Conservation (phyloP, 1,139 yeast species). For the Suhomyces taliae region DNA sequence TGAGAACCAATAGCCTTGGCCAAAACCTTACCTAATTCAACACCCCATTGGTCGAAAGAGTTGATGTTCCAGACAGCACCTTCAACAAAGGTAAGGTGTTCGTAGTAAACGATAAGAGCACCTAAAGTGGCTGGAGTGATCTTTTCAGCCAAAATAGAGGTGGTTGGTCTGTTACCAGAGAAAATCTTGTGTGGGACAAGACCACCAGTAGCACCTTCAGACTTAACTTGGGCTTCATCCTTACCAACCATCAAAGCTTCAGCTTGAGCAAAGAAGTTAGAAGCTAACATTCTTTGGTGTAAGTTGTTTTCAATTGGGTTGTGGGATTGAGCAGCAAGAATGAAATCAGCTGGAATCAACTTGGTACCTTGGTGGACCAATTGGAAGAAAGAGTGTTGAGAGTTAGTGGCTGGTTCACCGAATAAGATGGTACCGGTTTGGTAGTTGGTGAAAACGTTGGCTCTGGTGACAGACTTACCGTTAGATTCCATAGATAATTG, state of each 20-base stretch:
- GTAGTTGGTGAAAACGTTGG: slow-evolving; percentile 85
- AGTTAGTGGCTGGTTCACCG: slow-evolving; percentile 98
- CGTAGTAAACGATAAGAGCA: slow-evolving; percentile 95
- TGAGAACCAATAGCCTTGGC: slow-evolving; percentile 95
- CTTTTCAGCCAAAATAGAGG: slow-evolving; percentile 91
- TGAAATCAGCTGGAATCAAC: slow-evolving; percentile 94
- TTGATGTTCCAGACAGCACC: slow-evolving; percentile 99
- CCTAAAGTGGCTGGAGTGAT: slow-evolving; percentile 96
- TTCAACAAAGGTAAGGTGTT: slow-evolving; percentile 94
- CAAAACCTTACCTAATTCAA: slow-evolving; percentile 95
- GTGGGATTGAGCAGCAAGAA: slow-evolving; percentile 95
- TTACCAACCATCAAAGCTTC: slow-evolving; percentile 98
- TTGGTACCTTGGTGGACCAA: slow-evolving; percentile 98
- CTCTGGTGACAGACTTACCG: slow-evolving; percentile 96
- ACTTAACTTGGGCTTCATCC: slow-evolving; percentile 76
- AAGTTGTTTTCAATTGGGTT: slow-evolving; percentile 93
- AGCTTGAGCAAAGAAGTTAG: slow-evolving; percentile 97
- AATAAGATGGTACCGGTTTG: slow-evolving; percentile 94
- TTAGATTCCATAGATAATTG: slow-evolving; percentile 98
- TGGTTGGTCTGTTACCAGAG: slow-evolving; percentile 98
- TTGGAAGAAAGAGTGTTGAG: slow-evolving; percentile 99
- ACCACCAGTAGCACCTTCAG: slow-evolving; percentile 85
- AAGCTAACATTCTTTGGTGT: slow-evolving; percentile 97
- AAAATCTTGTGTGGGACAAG: slow-evolving; percentile 94
- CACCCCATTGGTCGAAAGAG: slow-evolving; percentile 99